Conservation (phyloP, 192 early-diverging fungal genomes). For the Dispira simplex region DNA sequence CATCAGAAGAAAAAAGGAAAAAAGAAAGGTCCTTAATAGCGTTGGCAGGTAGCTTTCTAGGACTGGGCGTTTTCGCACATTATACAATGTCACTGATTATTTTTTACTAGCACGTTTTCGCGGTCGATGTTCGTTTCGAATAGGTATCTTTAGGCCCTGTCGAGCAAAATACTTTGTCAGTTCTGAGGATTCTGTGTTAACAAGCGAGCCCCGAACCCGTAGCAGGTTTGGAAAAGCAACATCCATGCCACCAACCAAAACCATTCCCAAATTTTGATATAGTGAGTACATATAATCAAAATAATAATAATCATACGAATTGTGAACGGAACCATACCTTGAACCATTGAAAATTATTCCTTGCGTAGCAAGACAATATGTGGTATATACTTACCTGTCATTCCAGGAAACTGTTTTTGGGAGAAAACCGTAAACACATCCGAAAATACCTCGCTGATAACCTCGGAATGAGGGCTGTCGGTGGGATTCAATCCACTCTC, state of each 20-base stretch:
- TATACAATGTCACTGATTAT: background rate
- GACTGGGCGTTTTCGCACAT: background rate
- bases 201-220: no score
- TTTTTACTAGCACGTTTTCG: background rate
- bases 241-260: background rate
- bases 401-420: conserved; percentile 69
- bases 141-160: conserved; percentile 67
- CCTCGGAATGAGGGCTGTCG: conserved; percentile 14
- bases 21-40: background rate
- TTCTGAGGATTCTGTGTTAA: conserved; percentile 47
- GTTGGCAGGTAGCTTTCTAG: background rate
- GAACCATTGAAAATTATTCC: conserved; percentile 7
- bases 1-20: background rate
- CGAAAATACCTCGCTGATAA: conserved; percentile 38
- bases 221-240: no score
- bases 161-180: conserved; percentile 62
- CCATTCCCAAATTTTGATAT: background rate
- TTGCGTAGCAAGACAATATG: background rate
- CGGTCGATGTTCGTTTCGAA: conserved; percentile 32
- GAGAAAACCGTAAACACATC: conserved; percentile 65
- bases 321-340: background rate
- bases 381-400: conserved; percentile 41
- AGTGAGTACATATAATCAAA: background rate
- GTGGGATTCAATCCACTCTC: conserved; percentile 14
- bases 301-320: conserved; percentile 9